Conservation (phyloP, 83 land plant genomes). For the Thuja plicata region DNA sequence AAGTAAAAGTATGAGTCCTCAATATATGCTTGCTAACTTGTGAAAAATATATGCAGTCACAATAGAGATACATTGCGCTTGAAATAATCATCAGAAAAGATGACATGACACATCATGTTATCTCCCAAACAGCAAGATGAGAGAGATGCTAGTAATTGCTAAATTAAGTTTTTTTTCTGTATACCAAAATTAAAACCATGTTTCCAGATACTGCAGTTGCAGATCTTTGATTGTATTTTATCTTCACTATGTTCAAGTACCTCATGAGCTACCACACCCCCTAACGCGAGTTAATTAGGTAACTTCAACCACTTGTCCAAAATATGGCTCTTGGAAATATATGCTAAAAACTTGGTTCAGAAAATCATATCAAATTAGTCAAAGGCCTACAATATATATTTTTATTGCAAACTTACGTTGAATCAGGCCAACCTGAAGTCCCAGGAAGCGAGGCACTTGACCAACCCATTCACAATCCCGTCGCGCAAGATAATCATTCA, state of each 20-base stretch:
- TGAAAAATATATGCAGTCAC: neutral
- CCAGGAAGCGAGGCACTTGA: slow-evolving; percentile 96
- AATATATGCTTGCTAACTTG: neutral
- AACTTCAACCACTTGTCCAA: neutral
- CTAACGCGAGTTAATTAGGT: neutral
- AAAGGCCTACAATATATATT: slow-evolving; percentile 7
- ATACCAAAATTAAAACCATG: neutral
- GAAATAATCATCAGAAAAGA: neutral
- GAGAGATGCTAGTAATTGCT: neutral
- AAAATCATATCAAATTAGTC: slow-evolving; percentile 1
- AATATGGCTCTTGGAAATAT: neutral
- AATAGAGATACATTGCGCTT: neutral
- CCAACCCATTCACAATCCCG: slow-evolving; percentile 99
- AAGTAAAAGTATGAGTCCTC: neutral
- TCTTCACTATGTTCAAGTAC: neutral
- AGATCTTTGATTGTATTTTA: neutral
- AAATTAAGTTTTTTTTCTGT: neutral
- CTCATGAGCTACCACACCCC: neutral
- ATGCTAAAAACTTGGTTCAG: neutral
- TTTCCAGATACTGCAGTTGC: neutral
- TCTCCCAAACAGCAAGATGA: neutral
- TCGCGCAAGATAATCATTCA: slow-evolving; percentile 97
- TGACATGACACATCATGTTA: neutral
- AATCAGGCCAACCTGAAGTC: slow-evolving; percentile 95
- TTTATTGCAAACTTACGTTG: slow-evolving; percentile 75